Conservation (phyloP, 768 basidiomycete species). For the Naganishia friedmannii region DNA sequence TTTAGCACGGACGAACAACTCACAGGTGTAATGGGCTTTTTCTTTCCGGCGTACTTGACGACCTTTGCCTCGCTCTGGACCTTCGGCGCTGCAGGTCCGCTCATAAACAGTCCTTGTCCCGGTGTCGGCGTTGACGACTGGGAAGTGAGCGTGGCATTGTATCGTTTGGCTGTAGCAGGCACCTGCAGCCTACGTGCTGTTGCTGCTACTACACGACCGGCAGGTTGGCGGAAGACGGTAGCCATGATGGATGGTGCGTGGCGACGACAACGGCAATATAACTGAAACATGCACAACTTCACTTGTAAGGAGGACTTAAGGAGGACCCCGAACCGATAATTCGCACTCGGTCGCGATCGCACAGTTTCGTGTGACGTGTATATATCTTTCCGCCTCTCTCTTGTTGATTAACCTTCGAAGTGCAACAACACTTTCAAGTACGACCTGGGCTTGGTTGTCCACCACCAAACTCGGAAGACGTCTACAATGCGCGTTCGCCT, state of each 20-base stretch:
- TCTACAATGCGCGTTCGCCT: no score
- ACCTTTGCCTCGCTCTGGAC: constrained; percentile 34
- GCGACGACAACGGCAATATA: not conserved
- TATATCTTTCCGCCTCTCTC: no score
- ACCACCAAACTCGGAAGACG: no score
- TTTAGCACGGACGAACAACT: not conserved
- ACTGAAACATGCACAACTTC: not conserved
- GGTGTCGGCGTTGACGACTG: constrained; percentile 2
- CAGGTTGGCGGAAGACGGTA: constrained; percentile 1
- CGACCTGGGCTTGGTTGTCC: no score
- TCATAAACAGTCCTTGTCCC: constrained; percentile 29
- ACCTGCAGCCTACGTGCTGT: not conserved
- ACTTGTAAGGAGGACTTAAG: not conserved
- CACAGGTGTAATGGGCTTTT: constrained; percentile 41
- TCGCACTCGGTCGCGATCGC: not conserved
- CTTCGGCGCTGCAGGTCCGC: constrained; percentile 33
- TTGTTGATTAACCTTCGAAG: no score
- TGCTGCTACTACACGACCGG: not conserved
- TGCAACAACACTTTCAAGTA: no score
- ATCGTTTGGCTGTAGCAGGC: not conserved
- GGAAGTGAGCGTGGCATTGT: constrained; percentile 8
- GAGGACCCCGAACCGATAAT: not conserved
- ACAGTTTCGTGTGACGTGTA: not conserved
- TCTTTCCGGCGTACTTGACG: constrained; percentile 48
- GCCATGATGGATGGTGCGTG: not conserved